Evolutionary conservation across 2,329 filamentous ascomycete genomes (phyloP).

Genomic region (Aspergillus costaricaensis): DNA sequence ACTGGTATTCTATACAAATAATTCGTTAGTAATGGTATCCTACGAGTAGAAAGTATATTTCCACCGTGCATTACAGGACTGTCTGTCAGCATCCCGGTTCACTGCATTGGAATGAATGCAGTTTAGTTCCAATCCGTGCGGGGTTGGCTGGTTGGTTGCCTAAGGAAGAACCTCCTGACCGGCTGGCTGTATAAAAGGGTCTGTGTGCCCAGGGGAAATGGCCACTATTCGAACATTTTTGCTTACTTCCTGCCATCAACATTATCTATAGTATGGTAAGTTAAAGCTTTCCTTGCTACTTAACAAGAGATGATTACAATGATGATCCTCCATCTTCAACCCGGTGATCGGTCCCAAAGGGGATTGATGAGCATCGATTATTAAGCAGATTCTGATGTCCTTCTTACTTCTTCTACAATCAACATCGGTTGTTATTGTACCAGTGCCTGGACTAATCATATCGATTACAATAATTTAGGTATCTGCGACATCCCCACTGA

Average conservation of each 20-base stretch:
- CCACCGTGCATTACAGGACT: no score
- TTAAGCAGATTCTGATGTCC: conserved; percentile 7
- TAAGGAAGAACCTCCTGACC: neutral
- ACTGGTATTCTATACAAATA: no score
- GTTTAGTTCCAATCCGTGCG: neutral
- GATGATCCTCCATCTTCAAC: conserved; percentile 9
- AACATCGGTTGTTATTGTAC: no score
- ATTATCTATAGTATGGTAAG: neutral
- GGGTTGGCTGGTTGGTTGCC: neutral
- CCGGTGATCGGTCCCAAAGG: neutral
- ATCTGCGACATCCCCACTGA: no score
- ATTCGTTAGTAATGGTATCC: no score
- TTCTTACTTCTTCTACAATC: neutral
- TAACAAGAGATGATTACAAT: neutral
- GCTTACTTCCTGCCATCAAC: neutral
- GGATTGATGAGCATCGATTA: neutral
- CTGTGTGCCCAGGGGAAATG: neutral
- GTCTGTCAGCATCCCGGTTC: no score
- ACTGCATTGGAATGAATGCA: neutral
- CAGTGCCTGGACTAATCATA: no score
- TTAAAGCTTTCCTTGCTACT: neutral
- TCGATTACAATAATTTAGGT: no score
- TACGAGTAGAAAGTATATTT: no score
- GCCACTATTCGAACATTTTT: neutral
- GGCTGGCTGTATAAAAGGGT: neutral